These are phyloP conservation scores for Aspergillus niger DNA, from an alignment of 2,329 filamentous ascomycete species.

Conservation along the genomic window DNA sequence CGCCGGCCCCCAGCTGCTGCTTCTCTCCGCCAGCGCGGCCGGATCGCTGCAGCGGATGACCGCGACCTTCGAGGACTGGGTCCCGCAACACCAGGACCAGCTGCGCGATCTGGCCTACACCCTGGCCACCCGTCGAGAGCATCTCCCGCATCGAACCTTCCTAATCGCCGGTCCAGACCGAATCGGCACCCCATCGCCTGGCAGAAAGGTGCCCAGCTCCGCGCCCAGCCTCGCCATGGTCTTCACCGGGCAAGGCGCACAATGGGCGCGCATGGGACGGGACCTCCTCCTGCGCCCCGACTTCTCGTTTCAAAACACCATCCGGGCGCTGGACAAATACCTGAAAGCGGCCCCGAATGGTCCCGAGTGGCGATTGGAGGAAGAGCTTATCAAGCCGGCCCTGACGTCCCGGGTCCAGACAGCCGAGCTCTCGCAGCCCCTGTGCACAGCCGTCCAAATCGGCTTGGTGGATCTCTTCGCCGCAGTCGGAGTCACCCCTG, in stretches of 20 bases:
- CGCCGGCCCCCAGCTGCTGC: constrained; percentile 16
- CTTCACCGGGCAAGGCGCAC: constrained; percentile 26
- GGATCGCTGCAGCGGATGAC: constrained; percentile 26
- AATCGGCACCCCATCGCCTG: neutral
- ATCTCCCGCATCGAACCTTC: constrained; percentile 23
- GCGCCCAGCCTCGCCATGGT: constrained; percentile 16
- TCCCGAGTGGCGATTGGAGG: neutral
- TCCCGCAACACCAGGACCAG: constrained; percentile 16
- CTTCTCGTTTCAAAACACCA: constrained; percentile 7
- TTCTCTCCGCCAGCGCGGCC: constrained; percentile 26
- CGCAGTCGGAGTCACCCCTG: constrained; percentile 8
- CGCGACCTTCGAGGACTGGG: constrained; percentile 24
- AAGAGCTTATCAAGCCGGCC: neutral
- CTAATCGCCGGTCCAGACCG: constrained; percentile 1
- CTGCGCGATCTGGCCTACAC: constrained; percentile 27
- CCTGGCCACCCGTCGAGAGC: constrained; percentile 21
- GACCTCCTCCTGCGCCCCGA: constrained; percentile 1
- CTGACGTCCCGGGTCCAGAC: neutral
- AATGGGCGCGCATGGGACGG: constrained; percentile 24
- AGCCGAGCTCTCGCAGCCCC: constrained; percentile 20
- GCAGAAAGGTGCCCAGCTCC: neutral
- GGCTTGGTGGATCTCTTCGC: constrained; percentile 18
- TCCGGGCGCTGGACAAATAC: constrained; percentile 5
- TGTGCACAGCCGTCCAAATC: constrained; percentile 25
- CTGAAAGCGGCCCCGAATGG: neutral